Conservation (phyloP, 129 eudicot genomes). For the Lonicera japonica region DNA sequence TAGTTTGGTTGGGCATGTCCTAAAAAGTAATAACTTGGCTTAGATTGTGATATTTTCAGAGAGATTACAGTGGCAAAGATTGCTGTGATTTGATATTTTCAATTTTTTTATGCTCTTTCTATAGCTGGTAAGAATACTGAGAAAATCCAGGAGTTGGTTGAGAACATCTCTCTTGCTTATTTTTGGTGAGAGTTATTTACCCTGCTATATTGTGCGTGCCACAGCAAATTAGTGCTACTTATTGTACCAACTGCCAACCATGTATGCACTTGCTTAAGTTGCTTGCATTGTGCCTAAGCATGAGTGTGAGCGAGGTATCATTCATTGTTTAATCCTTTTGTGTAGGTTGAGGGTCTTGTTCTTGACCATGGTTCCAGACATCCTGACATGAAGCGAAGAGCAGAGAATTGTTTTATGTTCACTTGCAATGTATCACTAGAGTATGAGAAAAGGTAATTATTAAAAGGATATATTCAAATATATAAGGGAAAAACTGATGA, state of each 20-base stretch:
- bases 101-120: background rate
- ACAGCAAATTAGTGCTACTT: background rate
- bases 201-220: background rate
- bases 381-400: constrained; percentile 98
- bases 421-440: constrained; percentile 91
- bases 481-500: background rate
- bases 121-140: background rate
- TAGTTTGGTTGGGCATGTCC: background rate
- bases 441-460: constrained; percentile 85
- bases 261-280: too few species aligned
- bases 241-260: background rate
- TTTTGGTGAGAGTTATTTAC: background rate
- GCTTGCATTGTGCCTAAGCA: background rate
- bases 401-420: constrained; percentile 89
- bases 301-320: background rate
- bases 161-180: background rate
- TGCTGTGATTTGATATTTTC: background rate
- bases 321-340: constrained; percentile 4
- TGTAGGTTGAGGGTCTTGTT: constrained; percentile 94
- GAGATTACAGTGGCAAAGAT: background rate
- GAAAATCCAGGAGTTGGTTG: background rate
- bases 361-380: constrained; percentile 99
- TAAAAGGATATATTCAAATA: too few species aligned
- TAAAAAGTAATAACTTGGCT: background rate
- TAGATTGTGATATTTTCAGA: background rate